phyloP scores from a whole-genome alignment of 768 basidiomycete genomes.

The Mycena rebaudengoi region DNA sequence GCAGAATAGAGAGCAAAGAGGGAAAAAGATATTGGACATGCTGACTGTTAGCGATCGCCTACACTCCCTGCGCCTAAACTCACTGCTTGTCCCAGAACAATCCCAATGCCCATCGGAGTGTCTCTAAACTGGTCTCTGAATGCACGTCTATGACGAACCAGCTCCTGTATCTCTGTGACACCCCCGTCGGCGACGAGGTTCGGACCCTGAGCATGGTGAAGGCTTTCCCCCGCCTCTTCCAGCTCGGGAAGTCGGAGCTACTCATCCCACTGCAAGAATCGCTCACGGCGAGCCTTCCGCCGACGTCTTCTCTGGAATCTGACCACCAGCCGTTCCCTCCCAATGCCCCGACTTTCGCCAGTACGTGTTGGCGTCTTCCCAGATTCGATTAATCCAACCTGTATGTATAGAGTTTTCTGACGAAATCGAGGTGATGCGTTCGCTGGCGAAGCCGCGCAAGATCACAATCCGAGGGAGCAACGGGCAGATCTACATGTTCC shows the following conservation, averaged over 20 bases:
- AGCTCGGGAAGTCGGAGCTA: conserved; percentile 68
- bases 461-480: conserved; percentile 85
- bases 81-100: conserved; percentile 45
- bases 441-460: conserved; percentile 91
- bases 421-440: conserved; percentile 90
- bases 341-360: conserved; percentile 76
- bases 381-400: neutral
- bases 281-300: conserved; percentile 88
- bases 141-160: conserved; percentile 72
- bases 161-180: conserved; percentile 73
- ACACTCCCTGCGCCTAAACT: neutral
- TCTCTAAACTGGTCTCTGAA: conserved; percentile 61
- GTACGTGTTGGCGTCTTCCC: conserved; percentile 52
- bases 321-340: conserved; percentile 84
- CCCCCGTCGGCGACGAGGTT: conserved; percentile 48
- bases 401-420: conserved; percentile 71
- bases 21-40: conserved; percentile 62
- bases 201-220: conserved; percentile 58
- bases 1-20: conserved; percentile 63
- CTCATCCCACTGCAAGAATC: conserved; percentile 95
- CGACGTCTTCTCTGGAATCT: conserved; percentile 66
- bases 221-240: conserved; percentile 63
- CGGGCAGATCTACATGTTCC: conserved; percentile 86
- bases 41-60: conserved; percentile 56
- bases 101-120: conserved; percentile 50